Percentiles rank a stretch among this genome's conserved stretches.
Evolutionary conservation across 192 early-diverging fungal species (phyloP).

Genomic region (Pilaira anomala): DNA sequence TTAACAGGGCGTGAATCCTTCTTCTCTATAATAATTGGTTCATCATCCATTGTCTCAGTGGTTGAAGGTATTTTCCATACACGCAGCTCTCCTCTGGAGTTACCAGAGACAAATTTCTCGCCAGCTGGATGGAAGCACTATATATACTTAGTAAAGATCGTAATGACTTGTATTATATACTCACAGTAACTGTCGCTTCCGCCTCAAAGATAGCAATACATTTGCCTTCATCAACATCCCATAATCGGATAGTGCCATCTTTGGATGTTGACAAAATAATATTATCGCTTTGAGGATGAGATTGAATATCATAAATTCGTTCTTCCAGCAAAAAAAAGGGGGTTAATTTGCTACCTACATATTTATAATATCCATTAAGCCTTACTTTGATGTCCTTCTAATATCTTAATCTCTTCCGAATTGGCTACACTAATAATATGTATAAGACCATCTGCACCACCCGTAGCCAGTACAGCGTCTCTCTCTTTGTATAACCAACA

Average conservation of each 20-base stretch:
- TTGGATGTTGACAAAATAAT: slow-evolving; percentile 66
- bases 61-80: slow-evolving; percentile 52
- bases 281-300: slow-evolving; percentile 63
- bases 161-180: neutral
- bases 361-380: neutral
- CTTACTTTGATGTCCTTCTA: slow-evolving; percentile 63
- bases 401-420: slow-evolving; percentile 58
- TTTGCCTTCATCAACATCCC: slow-evolving; percentile 62
- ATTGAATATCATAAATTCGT: slow-evolving; percentile 63
- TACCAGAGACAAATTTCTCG: slow-evolving; percentile 50
- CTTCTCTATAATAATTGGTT: slow-evolving; percentile 28
- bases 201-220: slow-evolving; percentile 63
- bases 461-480: slow-evolving; percentile 70
- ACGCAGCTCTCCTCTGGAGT: slow-evolving; percentile 45
- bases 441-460: slow-evolving; percentile 58
- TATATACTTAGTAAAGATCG: neutral
- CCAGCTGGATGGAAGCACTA: slow-evolving; percentile 66
- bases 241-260: slow-evolving; percentile 75
- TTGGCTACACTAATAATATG: slow-evolving; percentile 74
- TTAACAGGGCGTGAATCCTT: slow-evolving; percentile 26
- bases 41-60: slow-evolving; percentile 22
- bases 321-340: slow-evolving; percentile 37
- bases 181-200: slow-evolving; percentile 57
- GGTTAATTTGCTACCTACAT: neutral
- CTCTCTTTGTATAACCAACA: slow-evolving; percentile 70